These are phyloP conservation scores for Picochlorum sp. DNA, from an alignment of 139 green algal species.

Conservation along the genomic window DNA sequence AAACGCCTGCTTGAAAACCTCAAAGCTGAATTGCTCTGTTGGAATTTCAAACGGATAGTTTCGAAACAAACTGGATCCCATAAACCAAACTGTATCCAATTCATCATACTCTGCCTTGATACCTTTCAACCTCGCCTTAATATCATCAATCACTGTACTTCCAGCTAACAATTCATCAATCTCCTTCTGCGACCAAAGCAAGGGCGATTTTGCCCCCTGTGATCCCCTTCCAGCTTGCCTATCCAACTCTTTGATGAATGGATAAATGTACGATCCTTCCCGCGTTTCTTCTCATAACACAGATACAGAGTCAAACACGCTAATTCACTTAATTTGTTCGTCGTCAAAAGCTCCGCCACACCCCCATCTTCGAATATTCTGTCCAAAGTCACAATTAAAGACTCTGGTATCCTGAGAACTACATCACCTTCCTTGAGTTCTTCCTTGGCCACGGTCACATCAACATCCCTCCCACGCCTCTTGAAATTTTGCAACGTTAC, in stretches of 20 bases:
- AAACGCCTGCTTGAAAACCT: slow-evolving; percentile 86
- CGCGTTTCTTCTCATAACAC: slow-evolving; percentile 94
- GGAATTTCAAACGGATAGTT: slow-evolving; percentile 78
- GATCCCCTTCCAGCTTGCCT: slow-evolving; percentile 27
- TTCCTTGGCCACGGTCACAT: slow-evolving; percentile 37
- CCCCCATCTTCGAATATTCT: slow-evolving; percentile 69
- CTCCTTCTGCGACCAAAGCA: slow-evolving; percentile 76
- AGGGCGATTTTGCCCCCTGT: slow-evolving; percentile 63
- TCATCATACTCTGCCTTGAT: slow-evolving; percentile 81
- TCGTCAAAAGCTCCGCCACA: slow-evolving; percentile 81
- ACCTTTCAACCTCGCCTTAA: slow-evolving; percentile 52
- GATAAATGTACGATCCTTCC: slow-evolving; percentile 58
- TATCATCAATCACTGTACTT: slow-evolving; percentile 58
- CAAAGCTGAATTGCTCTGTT: slow-evolving; percentile 78
- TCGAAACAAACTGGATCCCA: slow-evolving; percentile 22
- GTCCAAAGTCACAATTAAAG: slow-evolving; percentile 76
- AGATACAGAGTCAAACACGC: slow-evolving; percentile 83
- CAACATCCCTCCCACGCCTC: slow-evolving; percentile 18
- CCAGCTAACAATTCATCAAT: slow-evolving; percentile 55
- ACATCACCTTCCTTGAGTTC: slow-evolving; percentile 51
- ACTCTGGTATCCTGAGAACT: slow-evolving; percentile 65
- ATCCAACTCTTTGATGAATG: slow-evolving; percentile 88
- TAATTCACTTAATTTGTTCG: slow-evolving; percentile 85
- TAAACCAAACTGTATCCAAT: slow-evolving; percentile 88
- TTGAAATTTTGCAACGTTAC: slow-evolving; percentile 7